These are phyloP conservation scores for Schrenkiella parvula DNA, from an alignment of 345 rosid species.

Conservation along the genomic window DNA sequence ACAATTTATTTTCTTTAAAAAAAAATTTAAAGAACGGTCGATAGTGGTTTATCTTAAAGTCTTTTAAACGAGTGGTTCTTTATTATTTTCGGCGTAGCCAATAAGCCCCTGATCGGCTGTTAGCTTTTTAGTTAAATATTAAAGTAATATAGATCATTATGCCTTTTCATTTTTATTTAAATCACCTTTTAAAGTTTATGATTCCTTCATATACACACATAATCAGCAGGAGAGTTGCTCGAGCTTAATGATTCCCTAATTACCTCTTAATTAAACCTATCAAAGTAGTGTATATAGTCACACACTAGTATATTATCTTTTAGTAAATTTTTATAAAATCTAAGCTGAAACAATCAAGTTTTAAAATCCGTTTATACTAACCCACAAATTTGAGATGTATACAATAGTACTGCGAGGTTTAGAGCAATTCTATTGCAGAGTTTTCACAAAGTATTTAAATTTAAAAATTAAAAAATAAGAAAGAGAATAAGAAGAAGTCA, in stretches of 20 bases:
- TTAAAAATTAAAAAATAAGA: no score
- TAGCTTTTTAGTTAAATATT: constrained; percentile 11
- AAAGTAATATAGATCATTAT: not conserved
- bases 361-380: not conserved
- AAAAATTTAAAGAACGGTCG: constrained; percentile 27
- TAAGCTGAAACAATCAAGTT: not conserved
- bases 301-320: not conserved
- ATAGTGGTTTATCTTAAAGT: constrained; percentile 15
- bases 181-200: constrained; percentile 7
- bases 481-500: no score
- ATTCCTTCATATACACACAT: constrained; percentile 4
- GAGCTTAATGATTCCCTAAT: constrained; percentile 1
- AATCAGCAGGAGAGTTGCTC: not conserved
- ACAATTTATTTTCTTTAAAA: not conserved
- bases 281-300: not conserved
- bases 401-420: not conserved
- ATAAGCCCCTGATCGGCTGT: not conserved
- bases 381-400: not conserved
- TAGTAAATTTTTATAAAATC: not conserved
- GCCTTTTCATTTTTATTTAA: not conserved
- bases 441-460: no score
- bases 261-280: not conserved
- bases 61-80: constrained; percentile 15
- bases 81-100: constrained; percentile 11
- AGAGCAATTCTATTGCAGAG: no score